These are phyloP conservation scores for Ustilago xerochloae DNA, from an alignment of 1,284 basidiomycete species.

Conservation along the genomic window DNA sequence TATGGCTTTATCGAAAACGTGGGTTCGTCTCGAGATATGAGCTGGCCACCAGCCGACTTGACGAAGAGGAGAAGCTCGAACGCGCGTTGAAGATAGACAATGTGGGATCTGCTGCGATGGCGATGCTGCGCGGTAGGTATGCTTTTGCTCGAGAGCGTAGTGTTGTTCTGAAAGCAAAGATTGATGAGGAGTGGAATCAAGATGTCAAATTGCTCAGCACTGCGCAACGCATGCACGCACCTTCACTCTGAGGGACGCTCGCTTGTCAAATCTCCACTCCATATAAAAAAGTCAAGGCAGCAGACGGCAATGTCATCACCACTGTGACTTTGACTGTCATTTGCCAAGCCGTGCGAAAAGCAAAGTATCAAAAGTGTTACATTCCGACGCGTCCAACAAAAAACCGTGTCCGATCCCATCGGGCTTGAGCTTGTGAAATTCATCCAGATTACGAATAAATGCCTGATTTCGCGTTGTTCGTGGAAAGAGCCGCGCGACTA, in stretches of 20 bases:
- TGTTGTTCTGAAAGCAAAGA: not conserved
- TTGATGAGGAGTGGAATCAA: not conserved
- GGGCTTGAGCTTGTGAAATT: not conserved
- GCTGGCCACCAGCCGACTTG: too few relatives aligned
- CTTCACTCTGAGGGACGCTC: not conserved
- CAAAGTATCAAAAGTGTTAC: not conserved
- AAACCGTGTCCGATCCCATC: not conserved
- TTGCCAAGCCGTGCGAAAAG: constrained; percentile 11
- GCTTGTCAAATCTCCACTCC: not conserved
- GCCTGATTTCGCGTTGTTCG: not conserved
- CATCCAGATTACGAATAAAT: not conserved
- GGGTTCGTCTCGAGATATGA: too few relatives aligned
- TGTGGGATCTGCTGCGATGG: too few relatives aligned
- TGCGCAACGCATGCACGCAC: not conserved
- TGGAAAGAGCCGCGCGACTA: not conserved
- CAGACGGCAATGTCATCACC: constrained; percentile 4
- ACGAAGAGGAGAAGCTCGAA: too few relatives aligned
- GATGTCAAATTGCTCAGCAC: not conserved
- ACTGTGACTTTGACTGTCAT: not conserved
- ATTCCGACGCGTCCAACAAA: constrained; percentile 9
- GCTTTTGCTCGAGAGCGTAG: not conserved
- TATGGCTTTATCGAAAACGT: too few relatives aligned
- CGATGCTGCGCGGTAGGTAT: not conserved
- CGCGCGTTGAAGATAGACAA: too few relatives aligned
- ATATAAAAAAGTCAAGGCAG: constrained; percentile 2